Evolutionary conservation across 768 basidiomycete genomes (phyloP), one percentile per base, ranked within the genome.

Genomic region (Lentinula sp.): DNA sequence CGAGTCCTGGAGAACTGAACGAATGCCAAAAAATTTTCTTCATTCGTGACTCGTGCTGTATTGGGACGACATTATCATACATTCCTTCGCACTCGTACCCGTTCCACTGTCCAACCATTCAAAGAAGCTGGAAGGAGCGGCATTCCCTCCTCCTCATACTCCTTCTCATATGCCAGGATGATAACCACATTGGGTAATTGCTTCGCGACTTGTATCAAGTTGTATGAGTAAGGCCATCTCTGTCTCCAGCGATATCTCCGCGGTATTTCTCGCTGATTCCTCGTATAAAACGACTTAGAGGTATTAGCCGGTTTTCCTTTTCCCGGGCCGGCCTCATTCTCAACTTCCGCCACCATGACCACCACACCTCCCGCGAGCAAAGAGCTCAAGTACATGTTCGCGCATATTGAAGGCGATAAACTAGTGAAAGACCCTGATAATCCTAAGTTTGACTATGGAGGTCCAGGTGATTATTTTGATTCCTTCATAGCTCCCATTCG

Each of bases 161-260:
- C 46, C 15, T 59, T 57, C 42, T 59, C 57, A 36, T 59, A 46
- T 7, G 57, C 57, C 8, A 59, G 46, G 15, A 59, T 45, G 6
- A 59, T 45, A 18, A 39, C 45, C 5, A 59, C n/a, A 39, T 59
- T 59, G 12, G 57, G 57, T 28, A 39, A n/a, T 15, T 59, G 33
- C 15, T 59, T n/a, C 8, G 35, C 57, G 7, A n/a, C 46, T 16
- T 33, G 57, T 20, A 49, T 23, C 57, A 2, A n/a, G 35, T 16
- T 33, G 57, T 20, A 49, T 23, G 16, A 59, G 57, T 20, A 46
- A 46, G 28, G 57, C 18, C 15, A 49, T 33, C 33, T 4, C 57
- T 43, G 16, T 42, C 20, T 7, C 28, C 46, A 13, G 6, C 32
- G 20, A 57, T 46, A 32, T 57, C 57, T 12, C 36, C 57, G 43